Percentiles rank a stretch among this genome's conserved stretches.
These are phyloP conservation scores for Camelina hispida DNA, from an alignment of 345 rosid genomes.

Conservation along the genomic window DNA sequence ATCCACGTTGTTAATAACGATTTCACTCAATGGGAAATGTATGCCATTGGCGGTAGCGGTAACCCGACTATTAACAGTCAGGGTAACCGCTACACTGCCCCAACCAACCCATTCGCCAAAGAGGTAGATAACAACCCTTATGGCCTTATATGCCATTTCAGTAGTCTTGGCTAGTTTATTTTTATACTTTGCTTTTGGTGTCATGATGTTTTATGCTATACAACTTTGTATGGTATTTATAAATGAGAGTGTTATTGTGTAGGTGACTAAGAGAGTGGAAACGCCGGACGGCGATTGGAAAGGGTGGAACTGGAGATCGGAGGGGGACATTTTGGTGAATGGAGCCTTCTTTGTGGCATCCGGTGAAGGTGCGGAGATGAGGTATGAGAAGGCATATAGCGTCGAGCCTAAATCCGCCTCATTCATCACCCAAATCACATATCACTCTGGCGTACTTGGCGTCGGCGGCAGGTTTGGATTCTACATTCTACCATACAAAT, in stretches of 20 bases:
- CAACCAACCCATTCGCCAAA: conserved; percentile 74
- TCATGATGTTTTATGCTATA: not conserved
- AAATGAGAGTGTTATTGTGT: not conserved
- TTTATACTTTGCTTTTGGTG: not conserved
- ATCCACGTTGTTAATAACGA: conserved; percentile 97
- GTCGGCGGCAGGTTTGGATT: conserved; percentile 74
- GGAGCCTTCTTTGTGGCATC: conserved; percentile 93
- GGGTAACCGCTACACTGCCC: conserved; percentile 93
- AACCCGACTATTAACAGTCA: conserved; percentile 96
- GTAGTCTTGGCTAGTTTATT: not conserved
- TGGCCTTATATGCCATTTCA: not conserved
- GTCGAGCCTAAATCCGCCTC: conserved; percentile 89
- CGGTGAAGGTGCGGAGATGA: conserved; percentile 71
- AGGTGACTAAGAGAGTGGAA: conserved; percentile 95
- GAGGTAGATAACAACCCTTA: conserved; percentile 58
- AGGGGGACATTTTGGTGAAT: conserved; percentile 86
- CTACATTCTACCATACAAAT: conserved; percentile 4
- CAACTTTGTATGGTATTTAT: too few species aligned
- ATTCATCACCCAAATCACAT: conserved; percentile 61
- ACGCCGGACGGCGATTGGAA: conserved; percentile 75
- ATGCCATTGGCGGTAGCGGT: conserved; percentile 97
- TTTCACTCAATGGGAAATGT: conserved; percentile 97
- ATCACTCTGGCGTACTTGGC: conserved; percentile 77
- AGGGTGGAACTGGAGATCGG: conserved; percentile 96
- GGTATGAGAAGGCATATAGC: conserved; percentile 87